phyloP scores from a whole-genome alignment of 2,329 filamentous ascomycete species.

The Aspergillus nomiae region DNA sequence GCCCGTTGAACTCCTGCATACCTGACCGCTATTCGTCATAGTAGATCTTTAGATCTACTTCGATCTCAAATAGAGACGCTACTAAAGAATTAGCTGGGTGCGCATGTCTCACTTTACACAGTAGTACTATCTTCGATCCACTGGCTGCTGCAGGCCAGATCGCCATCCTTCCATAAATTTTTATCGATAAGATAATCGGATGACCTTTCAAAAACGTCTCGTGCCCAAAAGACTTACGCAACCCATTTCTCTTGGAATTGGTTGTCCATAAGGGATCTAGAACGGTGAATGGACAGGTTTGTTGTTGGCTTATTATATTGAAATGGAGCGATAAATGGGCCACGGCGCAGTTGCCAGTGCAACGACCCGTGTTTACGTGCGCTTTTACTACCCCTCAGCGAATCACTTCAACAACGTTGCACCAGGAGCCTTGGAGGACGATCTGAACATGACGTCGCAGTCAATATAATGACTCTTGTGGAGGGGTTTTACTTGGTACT shows the following conservation, averaged over 20 bases:
- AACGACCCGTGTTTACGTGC: slow-evolving; percentile 24
- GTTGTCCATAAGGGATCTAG: neutral
- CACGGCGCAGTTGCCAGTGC: slow-evolving; percentile 22
- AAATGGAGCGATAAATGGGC: neutral
- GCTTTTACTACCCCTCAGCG: slow-evolving; percentile 16
- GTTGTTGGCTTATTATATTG: neutral
- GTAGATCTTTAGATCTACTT: neutral
- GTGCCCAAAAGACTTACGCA: neutral
- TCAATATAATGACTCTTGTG: slow-evolving; percentile 8
- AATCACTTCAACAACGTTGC: slow-evolving; percentile 14
- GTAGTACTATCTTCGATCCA: neutral
- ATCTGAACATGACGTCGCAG: slow-evolving; percentile 12
- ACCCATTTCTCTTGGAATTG: neutral
- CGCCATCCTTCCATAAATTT: neutral
- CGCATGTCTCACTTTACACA: neutral
- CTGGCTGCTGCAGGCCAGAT: neutral
- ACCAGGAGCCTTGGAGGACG: slow-evolving; percentile 4
- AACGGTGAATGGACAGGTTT: neutral
- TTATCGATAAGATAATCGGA: neutral
- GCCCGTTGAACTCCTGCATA: neutral
- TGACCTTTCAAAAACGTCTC: neutral
- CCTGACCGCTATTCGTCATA: neutral
- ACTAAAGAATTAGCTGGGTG: neutral
- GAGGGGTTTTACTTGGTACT: neutral
- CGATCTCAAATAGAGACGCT: neutral